Evolutionary conservation across 306 rosid genomes (phyloP).

Genomic region (Heteromeles arbutifolia): DNA sequence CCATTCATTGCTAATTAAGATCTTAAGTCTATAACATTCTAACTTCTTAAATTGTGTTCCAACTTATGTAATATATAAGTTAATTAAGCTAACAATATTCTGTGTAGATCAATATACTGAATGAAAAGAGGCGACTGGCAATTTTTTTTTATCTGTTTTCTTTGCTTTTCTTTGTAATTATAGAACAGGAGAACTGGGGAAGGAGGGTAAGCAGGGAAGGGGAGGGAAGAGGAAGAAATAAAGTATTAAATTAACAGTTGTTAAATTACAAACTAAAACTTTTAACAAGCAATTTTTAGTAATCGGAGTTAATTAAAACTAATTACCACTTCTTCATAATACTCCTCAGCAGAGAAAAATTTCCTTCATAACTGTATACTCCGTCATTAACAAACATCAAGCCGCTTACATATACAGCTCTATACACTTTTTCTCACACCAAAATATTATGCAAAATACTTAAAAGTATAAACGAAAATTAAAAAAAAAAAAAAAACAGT

Average conservation of each 20-base stretch:
- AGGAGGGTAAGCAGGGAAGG: not conserved
- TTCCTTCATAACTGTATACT: not conserved
- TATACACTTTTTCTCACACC: not conserved
- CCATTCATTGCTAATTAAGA: no score
- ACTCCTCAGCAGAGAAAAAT: not conserved
- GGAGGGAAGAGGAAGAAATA: no score
- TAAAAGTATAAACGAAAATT: no score
- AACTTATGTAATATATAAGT: no score
- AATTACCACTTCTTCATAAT: not conserved
- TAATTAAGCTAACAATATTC: no score
- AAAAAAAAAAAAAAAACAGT: no score
- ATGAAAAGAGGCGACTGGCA: not conserved
- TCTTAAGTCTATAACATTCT: no score
- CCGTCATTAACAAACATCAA: not conserved
- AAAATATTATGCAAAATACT: not conserved
- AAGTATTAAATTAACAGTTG: no score
- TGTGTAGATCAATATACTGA: no score
- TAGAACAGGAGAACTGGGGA: not conserved
- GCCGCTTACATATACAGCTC: not conserved
- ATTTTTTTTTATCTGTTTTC: not conserved
- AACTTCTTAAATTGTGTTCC: no score
- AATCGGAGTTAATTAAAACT: no score
- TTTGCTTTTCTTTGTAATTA: no score
- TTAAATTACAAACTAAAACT: not conserved
- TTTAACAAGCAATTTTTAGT: not conserved